These are phyloP conservation scores for Acanthamoeba royreba DNA, from an alignment of 208 protist species.

Conservation along the genomic window DNA sequence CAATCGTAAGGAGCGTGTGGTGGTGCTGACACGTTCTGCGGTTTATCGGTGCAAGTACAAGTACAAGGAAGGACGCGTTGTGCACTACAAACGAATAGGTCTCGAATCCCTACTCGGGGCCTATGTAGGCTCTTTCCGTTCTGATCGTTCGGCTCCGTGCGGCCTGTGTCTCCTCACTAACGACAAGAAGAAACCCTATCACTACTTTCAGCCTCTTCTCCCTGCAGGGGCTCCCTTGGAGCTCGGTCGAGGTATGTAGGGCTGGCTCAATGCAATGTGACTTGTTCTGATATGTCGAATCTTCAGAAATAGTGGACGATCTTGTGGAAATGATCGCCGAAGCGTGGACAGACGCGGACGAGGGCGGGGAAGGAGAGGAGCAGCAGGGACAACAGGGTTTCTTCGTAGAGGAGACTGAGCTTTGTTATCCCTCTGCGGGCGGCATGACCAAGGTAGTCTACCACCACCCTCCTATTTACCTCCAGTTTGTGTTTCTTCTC, in stretches of 20 bases:
- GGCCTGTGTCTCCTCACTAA: neutral
- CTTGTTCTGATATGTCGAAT: neutral
- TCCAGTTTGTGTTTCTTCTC: neutral
- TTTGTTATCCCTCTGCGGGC: neutral
- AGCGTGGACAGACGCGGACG: neutral
- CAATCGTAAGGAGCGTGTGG: neutral
- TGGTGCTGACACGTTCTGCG: neutral
- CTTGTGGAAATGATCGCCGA: neutral
- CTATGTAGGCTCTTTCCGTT: neutral
- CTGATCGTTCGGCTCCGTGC: neutral
- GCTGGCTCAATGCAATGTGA: no score
- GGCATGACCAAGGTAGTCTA: neutral
- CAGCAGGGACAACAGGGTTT: neutral
- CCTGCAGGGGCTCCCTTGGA: neutral
- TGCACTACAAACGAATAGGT: neutral
- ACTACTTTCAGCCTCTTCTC: neutral
- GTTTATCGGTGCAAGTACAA: neutral
- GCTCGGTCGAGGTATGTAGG: neutral
- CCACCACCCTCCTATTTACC: neutral
- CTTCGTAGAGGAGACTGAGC: neutral
- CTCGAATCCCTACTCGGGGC: neutral
- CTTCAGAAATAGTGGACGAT: neutral
- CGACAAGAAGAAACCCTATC: neutral
- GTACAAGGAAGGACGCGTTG: neutral
- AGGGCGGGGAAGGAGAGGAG: neutral